Evolutionary conservation across 2,329 filamentous ascomycete genomes (phyloP).

Genomic region (Dothideomycetes sp.): DNA sequence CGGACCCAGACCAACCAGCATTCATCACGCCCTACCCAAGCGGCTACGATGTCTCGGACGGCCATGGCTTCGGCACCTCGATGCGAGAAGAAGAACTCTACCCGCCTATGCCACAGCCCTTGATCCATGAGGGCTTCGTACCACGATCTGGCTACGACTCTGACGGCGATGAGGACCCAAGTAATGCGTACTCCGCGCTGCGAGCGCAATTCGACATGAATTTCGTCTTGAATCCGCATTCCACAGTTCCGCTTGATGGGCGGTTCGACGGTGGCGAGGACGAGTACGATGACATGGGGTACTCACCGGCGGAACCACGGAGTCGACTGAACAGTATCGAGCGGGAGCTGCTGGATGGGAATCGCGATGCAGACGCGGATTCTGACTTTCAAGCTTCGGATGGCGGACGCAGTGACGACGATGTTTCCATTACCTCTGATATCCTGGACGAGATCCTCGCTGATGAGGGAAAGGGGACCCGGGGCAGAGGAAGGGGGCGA

Average conservation of each 20-base stretch:
- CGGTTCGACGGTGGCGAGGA: constrained; percentile 17
- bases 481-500: constrained; percentile 10
- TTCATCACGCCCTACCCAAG: neutral
- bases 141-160: constrained; percentile 23
- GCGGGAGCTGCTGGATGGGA: constrained; percentile 17
- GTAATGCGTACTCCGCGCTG: constrained; percentile 14
- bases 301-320: no score
- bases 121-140: constrained; percentile 29
- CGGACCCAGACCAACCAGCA: neutral
- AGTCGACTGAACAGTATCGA: constrained; percentile 13
- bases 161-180: constrained; percentile 18
- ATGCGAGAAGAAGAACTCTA: constrained; percentile 4
- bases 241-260: constrained; percentile 10
- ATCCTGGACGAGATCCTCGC: constrained; percentile 8
- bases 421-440: constrained; percentile 8
- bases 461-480: constrained; percentile 4
- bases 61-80: neutral
- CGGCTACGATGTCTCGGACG: neutral
- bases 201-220: constrained; percentile 13
- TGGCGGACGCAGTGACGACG: constrained; percentile 12
- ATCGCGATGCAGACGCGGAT: constrained; percentile 20
- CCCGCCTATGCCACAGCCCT: constrained; percentile 7
- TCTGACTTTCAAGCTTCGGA: constrained; percentile 25
- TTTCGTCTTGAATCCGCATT: constrained; percentile 7
- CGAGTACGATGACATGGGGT: constrained; percentile 16